Evolutionary conservation across 2,329 filamentous ascomycete species (phyloP).

Genomic region (Fusarium sp.): DNA sequence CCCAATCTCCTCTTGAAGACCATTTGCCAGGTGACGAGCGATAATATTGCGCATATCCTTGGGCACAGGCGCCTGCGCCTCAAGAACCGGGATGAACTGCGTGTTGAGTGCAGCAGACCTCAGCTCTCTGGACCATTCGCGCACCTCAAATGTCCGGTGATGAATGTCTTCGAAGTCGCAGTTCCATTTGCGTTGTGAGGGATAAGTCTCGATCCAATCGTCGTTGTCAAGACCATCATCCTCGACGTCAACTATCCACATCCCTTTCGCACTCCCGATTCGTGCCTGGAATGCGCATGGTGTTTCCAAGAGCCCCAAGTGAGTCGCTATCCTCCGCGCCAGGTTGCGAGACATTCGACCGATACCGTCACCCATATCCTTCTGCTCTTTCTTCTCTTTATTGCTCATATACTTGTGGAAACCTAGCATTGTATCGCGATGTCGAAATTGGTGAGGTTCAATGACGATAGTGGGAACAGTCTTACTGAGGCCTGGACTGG

Average conservation of each 20-base stretch:
- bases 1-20: constrained; percentile 64
- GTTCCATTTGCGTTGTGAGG: constrained; percentile 77
- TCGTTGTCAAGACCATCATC: constrained; percentile 55
- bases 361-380: constrained; percentile 76
- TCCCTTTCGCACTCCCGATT: constrained; percentile 78
- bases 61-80: constrained; percentile 65
- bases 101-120: constrained; percentile 69
- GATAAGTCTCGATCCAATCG: constrained; percentile 74
- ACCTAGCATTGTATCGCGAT: constrained; percentile 20
- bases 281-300: constrained; percentile 77
- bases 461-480: constrained; percentile 62
- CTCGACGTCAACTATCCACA: constrained; percentile 74
- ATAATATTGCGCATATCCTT: constrained; percentile 61
- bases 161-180: constrained; percentile 59
- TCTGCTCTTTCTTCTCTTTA: constrained; percentile 52
- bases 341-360: constrained; percentile 72
- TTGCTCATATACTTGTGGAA: constrained; percentile 69
- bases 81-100: constrained; percentile 76
- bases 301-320: constrained; percentile 62
- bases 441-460: constrained; percentile 58
- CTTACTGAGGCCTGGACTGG: constrained; percentile 61
- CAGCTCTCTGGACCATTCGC: constrained; percentile 51
- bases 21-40: constrained; percentile 59
- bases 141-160: constrained; percentile 75
- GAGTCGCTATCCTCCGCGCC: constrained; percentile 62